Conservation (phyloP, 2,329 filamentous ascomycete genomes). For the Penicillium fuscoglaucum region DNA sequence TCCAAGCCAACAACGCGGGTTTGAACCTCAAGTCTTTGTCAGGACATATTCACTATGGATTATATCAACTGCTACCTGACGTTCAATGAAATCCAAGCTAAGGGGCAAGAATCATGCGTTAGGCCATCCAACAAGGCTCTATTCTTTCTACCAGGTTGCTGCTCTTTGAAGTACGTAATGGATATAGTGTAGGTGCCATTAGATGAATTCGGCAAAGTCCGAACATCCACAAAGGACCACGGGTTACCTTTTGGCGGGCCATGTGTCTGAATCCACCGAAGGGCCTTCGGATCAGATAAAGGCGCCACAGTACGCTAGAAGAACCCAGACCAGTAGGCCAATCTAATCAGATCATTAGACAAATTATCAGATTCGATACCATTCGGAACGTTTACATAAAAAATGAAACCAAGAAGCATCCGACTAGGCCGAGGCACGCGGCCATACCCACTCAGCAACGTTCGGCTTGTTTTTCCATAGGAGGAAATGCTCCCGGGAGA, state of each 20-base stretch:
- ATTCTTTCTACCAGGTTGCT: neutral
- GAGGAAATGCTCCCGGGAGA: neutral
- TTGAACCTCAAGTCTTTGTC: neutral
- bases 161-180: neutral
- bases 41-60: neutral
- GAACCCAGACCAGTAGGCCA: neutral
- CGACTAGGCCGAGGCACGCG: neutral
- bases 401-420: neutral
- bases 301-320: neutral
- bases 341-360: constrained; percentile 7
- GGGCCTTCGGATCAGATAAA: constrained; percentile 7
- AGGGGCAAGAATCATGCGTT: too few species aligned
- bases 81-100: neutral
- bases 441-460: neutral
- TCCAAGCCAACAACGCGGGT: neutral
- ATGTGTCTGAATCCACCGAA: neutral
- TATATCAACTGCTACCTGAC: neutral
- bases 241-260: neutral
- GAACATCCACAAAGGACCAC: neutral
- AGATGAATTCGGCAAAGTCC: neutral
- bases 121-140: neutral
- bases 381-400: neutral
- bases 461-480: neutral
- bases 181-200: neutral
- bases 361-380: neutral